Evolutionary conservation across 768 basidiomycete species (phyloP).

Genomic region (Podaxis sp.): DNA sequence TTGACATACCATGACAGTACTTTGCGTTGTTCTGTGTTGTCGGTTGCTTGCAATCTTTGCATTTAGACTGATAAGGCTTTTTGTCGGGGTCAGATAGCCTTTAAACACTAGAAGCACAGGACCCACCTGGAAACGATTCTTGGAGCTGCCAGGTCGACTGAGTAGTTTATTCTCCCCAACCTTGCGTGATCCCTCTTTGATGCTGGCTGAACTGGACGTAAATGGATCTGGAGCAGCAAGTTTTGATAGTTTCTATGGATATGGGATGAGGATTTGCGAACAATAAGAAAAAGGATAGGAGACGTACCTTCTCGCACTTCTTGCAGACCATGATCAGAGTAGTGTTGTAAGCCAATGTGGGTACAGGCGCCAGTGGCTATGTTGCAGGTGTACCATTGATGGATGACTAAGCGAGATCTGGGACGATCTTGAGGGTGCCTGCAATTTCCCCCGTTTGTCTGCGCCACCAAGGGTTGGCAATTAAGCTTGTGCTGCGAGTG

Average conservation of each 20-base stretch:
- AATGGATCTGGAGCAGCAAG: constrained; percentile 89
- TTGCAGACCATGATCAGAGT: constrained; percentile 69
- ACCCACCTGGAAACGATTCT: constrained; percentile 73
- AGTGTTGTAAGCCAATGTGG: constrained; percentile 17
- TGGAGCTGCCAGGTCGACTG: constrained; percentile 62
- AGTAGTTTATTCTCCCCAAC: constrained; percentile 85
- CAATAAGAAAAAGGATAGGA: constrained; percentile 18
- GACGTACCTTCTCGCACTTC: constrained; percentile 73
- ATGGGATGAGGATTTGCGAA: constrained; percentile 16
- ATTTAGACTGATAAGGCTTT: constrained; percentile 83
- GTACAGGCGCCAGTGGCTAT: constrained; percentile 10
- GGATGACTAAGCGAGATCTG: constrained; percentile 14
- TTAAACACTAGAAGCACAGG: constrained; percentile 13
- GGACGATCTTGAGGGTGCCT: neutral
- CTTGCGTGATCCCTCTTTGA: constrained; percentile 77
- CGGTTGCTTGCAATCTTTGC: constrained; percentile 83
- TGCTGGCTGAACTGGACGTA: constrained; percentile 62
- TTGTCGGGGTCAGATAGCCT: constrained; percentile 17
- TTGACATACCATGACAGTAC: constrained; percentile 75
- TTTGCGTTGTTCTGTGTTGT: constrained; percentile 85
- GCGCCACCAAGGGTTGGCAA: neutral
- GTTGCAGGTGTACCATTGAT: neutral
- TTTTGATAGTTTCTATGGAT: constrained; percentile 80
- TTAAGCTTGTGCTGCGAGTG: constrained; percentile 11
- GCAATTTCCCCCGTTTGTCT: neutral